Base-by-base conservation (phyloP, 148 eudicot species). In the Fagopyrum tataricum region DNA sequence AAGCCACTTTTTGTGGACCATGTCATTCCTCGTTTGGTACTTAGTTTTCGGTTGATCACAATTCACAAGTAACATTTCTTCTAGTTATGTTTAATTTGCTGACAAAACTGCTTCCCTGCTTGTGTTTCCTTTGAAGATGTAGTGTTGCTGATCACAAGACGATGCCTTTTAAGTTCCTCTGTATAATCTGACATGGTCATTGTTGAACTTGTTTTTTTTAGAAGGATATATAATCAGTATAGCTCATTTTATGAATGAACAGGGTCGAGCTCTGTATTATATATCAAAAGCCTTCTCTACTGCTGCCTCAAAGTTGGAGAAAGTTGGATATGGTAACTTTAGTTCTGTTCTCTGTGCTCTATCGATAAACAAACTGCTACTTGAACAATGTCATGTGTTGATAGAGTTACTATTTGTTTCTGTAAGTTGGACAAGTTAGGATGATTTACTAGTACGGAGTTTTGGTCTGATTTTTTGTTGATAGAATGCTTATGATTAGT, bases 191-290 rank as follows among this genome's bases (percentile, higher is more conserved):
- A 64, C 6, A 14, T 14, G n/a, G 68, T 64, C 9, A 37, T 64
- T 13, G 42, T 9, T 13, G 68, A 56, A 20, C 7, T 52, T 21
- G 3, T 52, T 4, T 4, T 52, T 15, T 56, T 56, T 12, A 56
- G 62, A 56, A 56, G 31, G 62, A 64, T 5, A 64, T 43, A 14
- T 37, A 64, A 64, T 18, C 8, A 15, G 6, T 64, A 5, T 15
- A 37, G 17, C 44, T 37, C 1, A 13, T 64, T 31, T 31, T 37
- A 14, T 64, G 39, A 41, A 49, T 81, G 58, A 75, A 77, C 88
- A 91, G 96, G 98, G 98, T 44, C 89, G 98, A 55, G 93, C 97
- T 72, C 66, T 94, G 73, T 86, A 85, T 80, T 84, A 91, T 78
- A 87, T 94, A 75, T 90, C 97, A 56, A 94, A 89, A 84, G 96